Evolutionary conservation across 768 basidiomycete genomes (phyloP).

Genomic region (Saitozyma sp.): DNA sequence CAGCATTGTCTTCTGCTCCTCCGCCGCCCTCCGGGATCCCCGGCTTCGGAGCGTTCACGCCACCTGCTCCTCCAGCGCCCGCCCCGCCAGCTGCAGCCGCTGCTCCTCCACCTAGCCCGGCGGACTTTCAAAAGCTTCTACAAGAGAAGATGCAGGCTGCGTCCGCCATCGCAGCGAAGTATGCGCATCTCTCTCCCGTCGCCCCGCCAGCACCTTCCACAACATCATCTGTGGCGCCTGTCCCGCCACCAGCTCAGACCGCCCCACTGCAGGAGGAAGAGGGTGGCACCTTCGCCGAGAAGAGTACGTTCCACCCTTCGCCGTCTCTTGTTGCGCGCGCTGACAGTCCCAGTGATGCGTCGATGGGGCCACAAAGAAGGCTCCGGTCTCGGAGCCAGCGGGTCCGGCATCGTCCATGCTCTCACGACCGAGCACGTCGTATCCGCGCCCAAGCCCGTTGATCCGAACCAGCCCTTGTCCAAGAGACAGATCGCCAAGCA

Average conservation of each 20-base stretch:
- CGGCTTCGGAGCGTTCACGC: constrained; percentile 13
- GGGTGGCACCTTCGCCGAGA: constrained; percentile 30
- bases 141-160: constrained; percentile 45
- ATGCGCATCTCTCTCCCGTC: constrained; percentile 24
- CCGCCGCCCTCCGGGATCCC: constrained; percentile 14
- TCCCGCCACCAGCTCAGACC: neutral
- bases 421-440: constrained; percentile 66
- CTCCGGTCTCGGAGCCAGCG: constrained; percentile 82
- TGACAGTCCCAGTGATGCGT: constrained; percentile 66
- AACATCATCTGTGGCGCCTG: constrained; percentile 10
- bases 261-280: no score
- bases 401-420: constrained; percentile 83
- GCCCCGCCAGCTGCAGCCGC: neutral
- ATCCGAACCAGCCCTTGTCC: constrained; percentile 43
- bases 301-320: constrained; percentile 31
- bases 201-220: constrained; percentile 18
- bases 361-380: constrained; percentile 97
- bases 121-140: constrained; percentile 32
- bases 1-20: neutral
- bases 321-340: neutral
- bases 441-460: constrained; percentile 57
- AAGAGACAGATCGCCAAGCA: constrained; percentile 50
- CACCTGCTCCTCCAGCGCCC: constrained; percentile 1
- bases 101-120: constrained; percentile 5
- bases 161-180: constrained; percentile 47